A percentile compares a stretch with the other conserved stretches of the same genome.
phyloP scores from a whole-genome alignment of 2,329 filamentous ascomycete genomes.

The Pestalotiopsis sp. region DNA sequence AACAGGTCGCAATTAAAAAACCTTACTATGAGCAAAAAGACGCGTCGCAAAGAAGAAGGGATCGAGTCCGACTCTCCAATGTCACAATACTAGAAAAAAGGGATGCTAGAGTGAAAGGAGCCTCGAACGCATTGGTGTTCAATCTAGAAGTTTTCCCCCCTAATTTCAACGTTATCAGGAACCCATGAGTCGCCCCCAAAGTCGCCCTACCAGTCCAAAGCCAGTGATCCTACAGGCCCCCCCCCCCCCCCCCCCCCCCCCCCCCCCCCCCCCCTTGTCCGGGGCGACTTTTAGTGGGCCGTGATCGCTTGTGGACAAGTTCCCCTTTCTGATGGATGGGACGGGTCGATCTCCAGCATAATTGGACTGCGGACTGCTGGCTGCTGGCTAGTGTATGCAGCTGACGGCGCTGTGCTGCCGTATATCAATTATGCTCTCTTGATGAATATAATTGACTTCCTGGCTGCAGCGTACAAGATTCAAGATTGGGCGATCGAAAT shows the following conservation, averaged over 20 bases:
- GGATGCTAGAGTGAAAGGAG: conserved; percentile 6
- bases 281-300: not conserved
- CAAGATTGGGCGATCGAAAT: not conserved
- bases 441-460: not conserved
- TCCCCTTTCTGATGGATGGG: conserved; percentile 9
- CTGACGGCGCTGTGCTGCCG: not conserved
- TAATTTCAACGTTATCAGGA: conserved; percentile 16
- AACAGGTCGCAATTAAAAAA: not conserved
- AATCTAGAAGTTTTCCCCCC: conserved; percentile 27
- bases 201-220: not conserved
- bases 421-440: not conserved
- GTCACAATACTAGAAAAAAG: not conserved
- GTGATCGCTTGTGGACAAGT: conserved; percentile 8
- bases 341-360: not conserved
- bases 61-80: not conserved
- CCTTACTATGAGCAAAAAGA: not conserved
- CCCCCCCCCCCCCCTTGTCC: too few relatives aligned
- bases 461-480: not conserved
- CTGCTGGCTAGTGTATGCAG: not conserved
- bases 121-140: conserved; percentile 8
- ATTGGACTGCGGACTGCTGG: not conserved
- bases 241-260: too few relatives aligned
- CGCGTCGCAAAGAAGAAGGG: not conserved
- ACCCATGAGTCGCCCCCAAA: not conserved
- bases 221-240: too few relatives aligned